Conservation (phyloP, 352 stramenopile genomes). For the Phytophthora idaei region DNA sequence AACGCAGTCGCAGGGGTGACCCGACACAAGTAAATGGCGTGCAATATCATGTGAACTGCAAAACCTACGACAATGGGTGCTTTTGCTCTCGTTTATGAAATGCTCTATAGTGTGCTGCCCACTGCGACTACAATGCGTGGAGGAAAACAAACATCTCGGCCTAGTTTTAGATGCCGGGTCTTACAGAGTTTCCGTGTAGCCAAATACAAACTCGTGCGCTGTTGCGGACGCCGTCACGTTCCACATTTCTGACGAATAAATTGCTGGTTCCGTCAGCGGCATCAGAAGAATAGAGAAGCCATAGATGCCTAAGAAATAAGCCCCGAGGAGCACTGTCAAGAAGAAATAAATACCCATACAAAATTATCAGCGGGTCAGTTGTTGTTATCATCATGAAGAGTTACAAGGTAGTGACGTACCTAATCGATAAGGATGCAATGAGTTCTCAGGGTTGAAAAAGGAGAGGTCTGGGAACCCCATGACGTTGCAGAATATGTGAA, state of each 20-base stretch:
- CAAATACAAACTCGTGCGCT: slow-evolving; percentile 50
- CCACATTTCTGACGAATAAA: slow-evolving; percentile 85
- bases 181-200: slow-evolving; percentile 50
- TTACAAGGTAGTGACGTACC: slow-evolving; percentile 33
- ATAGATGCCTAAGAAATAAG: slow-evolving; percentile 88
- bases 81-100: slow-evolving; percentile 38
- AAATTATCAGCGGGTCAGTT: slow-evolving; percentile 1
- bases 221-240: slow-evolving; percentile 68
- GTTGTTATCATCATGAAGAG: background rate
- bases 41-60: slow-evolving; percentile 34
- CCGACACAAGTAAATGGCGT: slow-evolving; percentile 19
- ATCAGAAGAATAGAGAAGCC: slow-evolving; percentile 75
- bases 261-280: slow-evolving; percentile 76
- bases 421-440: slow-evolving; percentile 79
- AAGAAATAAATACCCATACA: background rate
- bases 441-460: slow-evolving; percentile 82
- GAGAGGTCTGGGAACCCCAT: slow-evolving; percentile 93
- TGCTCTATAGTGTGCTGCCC: slow-evolving; percentile 42
- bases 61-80: slow-evolving; percentile 18
- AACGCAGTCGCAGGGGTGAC: background rate
- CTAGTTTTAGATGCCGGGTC: background rate
- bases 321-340: slow-evolving; percentile 68
- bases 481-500: slow-evolving; percentile 96
- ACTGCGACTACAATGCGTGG: slow-evolving; percentile 22
- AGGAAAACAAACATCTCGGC: slow-evolving; percentile 17